Base-by-base conservation (phyloP, 2,329 filamentous ascomycete species). In the Lecanosticta acicola region DNA sequence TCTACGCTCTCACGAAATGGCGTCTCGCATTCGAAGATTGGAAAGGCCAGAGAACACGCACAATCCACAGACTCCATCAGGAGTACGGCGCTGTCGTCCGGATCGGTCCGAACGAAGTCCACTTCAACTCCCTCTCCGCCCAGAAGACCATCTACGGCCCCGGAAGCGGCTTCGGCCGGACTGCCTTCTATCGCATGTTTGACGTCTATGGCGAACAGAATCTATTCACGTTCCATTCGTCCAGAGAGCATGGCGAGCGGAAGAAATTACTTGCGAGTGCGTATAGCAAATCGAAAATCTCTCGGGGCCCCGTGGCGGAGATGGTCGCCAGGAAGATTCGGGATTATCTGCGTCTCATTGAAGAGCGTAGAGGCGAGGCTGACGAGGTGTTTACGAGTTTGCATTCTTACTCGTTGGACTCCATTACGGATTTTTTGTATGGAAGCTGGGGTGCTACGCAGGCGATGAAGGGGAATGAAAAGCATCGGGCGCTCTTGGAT, bases 101-200 rank as follows among this genome's bases (percentile, higher is more conserved):
- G 3, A 64, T 76, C 5, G 68, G 67, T 0, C 74, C 74, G 0
- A 65, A 68, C 40, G 72, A 76, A 50, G 59, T 77, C 51, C 65
- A 68, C 2, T 71, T 69, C 55, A 69, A 67, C 48, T 66, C 60
- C 24, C 59, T 75, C 0, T 59, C 68, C 0, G 76, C 75, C 0
- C 50, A 78, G 32, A 67, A 70, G n/a, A 69, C 69, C 0, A 78
- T 79, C 17, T 79, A 80, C 57, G 75, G 76, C 8, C 70, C 76
- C 1, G 76, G 77, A 1, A 73, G 68, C 37, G 68, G 68, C 0
- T 79, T 73, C 45, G 74, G 72, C 33, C 60, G 74, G 32, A 75
- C 75, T 0, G 38, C 41, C 1, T 79, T 78, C 53, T 79, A 79
- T 45, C 68, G 70, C 36, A 77, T 79, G 71, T 79, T 79, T 47